phyloP scores from a whole-genome alignment of 176 grass and related monocot species.

The sorghum (Sorghum bicolor) region DNA sequence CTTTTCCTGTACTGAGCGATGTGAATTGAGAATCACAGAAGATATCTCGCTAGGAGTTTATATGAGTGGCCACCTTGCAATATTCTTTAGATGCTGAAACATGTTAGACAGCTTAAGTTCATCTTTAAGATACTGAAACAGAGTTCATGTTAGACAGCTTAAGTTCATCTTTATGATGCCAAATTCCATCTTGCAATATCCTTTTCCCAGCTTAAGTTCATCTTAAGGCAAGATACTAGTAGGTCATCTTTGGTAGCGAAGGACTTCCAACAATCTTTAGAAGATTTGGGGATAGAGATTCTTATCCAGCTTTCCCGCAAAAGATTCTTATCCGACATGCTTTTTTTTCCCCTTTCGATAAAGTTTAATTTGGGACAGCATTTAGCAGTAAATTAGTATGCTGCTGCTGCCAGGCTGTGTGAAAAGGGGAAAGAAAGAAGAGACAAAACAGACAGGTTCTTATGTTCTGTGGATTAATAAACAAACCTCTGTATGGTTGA shows the following conservation, averaged over 20 bases:
- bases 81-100: not conserved
- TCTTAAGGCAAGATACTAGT: not conserved
- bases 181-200: not conserved
- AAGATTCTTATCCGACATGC: not conserved
- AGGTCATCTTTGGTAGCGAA: not conserved
- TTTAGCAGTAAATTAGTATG: not conserved
- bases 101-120: not conserved
- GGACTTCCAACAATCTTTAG: not conserved
- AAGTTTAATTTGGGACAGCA: too few species aligned
- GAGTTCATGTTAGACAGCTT: too few species aligned
- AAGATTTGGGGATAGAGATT: not conserved
- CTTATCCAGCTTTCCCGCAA: not conserved
- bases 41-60: not conserved
- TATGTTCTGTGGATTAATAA: too few species aligned
- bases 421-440: not conserved
- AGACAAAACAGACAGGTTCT: not conserved
- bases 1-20: not conserved
- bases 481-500: too few species aligned
- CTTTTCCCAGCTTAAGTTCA: not conserved
- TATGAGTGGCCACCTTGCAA: not conserved
- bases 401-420: not conserved
- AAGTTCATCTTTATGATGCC: not conserved
- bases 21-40: not conserved
- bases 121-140: not conserved
- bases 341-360: not conserved